These are phyloP conservation scores for Narthecium ossifragum DNA, from an alignment of 106 monocot species.

Conservation along the genomic window DNA sequence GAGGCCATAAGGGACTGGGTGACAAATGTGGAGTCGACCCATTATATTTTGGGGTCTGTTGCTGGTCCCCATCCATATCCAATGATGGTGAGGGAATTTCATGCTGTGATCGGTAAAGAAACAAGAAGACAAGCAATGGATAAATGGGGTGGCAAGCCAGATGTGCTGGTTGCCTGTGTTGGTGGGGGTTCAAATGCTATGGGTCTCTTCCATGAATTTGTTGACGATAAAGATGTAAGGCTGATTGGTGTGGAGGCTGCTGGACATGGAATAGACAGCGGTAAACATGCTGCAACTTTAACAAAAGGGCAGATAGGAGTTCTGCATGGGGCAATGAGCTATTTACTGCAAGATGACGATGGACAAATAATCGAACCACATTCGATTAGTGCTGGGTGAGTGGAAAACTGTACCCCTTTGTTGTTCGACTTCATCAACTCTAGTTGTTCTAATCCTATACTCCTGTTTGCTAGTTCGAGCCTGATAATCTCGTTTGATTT, in stretches of 20 bases:
- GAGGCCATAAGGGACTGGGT: conserved; percentile 81
- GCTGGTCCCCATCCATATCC: conserved; percentile 80
- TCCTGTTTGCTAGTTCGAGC: too few relatives aligned
- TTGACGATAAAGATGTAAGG: conserved; percentile 57
- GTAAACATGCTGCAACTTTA: conserved; percentile 68
- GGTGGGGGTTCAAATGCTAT: conserved; percentile 87
- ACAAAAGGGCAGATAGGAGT: conserved; percentile 74
- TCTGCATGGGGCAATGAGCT: conserved; percentile 74
- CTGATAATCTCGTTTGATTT: too few relatives aligned
- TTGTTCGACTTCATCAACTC: too few relatives aligned
- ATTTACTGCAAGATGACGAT: conserved; percentile 81
- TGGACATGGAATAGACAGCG: conserved; percentile 60
- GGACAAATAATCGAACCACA: conserved; percentile 75
- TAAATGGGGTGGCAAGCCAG: conserved; percentile 83
- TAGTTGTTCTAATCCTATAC: too few relatives aligned
- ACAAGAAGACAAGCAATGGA: conserved; percentile 72
- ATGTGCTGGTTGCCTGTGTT: conserved; percentile 73
- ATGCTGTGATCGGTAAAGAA: conserved; percentile 75
- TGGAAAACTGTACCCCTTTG: too few relatives aligned
- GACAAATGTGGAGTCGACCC: conserved; percentile 71
- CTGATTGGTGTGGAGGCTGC: conserved; percentile 80
- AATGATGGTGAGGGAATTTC: conserved; percentile 85
- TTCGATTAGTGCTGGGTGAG: conserved; percentile 81
- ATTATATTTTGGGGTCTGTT: conserved; percentile 78
- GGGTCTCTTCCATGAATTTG: conserved; percentile 77